Percentiles rank a stretch among this genome's conserved stretches.
Conservation (phyloP, 1,139 yeast genomes). For the Sugiyamaella sp. region DNA sequence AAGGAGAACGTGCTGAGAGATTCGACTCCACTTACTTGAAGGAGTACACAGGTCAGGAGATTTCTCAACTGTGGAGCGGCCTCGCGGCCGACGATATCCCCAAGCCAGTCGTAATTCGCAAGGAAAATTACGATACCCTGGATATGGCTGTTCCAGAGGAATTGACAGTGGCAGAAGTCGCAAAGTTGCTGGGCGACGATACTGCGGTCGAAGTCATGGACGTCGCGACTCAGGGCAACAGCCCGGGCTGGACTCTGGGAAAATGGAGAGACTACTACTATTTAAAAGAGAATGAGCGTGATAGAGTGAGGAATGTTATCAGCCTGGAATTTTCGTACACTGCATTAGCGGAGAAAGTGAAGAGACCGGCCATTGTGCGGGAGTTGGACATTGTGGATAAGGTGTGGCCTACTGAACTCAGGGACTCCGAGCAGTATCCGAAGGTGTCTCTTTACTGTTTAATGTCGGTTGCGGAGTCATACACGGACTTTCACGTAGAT, state of each 20-base stretch:
- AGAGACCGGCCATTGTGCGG: conserved; percentile 67
- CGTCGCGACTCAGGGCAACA: conserved; percentile 72
- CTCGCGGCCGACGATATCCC: conserved; percentile 25
- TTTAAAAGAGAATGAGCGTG: conserved; percentile 51
- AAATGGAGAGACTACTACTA: conserved; percentile 78
- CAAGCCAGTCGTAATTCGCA: conserved; percentile 47
- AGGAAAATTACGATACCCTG: conserved; percentile 42
- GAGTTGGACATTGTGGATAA: conserved; percentile 70
- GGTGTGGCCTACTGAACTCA: conserved; percentile 54
- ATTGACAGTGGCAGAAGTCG: conserved; percentile 58
- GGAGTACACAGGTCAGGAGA: conserved; percentile 8
- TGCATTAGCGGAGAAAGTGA: conserved; percentile 53
- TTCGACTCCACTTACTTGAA: conserved; percentile 7
- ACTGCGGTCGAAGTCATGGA: conserved; percentile 83
- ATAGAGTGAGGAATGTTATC: conserved; percentile 75
- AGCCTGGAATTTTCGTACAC: conserved; percentile 75
- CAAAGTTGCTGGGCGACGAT: conserved; percentile 64
- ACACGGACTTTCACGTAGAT: conserved; percentile 89
- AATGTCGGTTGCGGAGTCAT: conserved; percentile 81
- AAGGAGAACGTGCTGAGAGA: conserved; percentile 29
- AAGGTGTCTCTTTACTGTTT: conserved; percentile 81
- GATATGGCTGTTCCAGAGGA: conserved; percentile 50
- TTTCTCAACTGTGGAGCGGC: conserved; percentile 5
- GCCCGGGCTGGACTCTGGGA: conserved; percentile 66
- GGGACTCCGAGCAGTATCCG: conserved; percentile 46